A percentile compares a stretch with the other conserved stretches of the same genome.
Evolutionary conservation across 1,284 basidiomycete genomes (phyloP).

Genomic region (Neonothopanus nambi): DNA sequence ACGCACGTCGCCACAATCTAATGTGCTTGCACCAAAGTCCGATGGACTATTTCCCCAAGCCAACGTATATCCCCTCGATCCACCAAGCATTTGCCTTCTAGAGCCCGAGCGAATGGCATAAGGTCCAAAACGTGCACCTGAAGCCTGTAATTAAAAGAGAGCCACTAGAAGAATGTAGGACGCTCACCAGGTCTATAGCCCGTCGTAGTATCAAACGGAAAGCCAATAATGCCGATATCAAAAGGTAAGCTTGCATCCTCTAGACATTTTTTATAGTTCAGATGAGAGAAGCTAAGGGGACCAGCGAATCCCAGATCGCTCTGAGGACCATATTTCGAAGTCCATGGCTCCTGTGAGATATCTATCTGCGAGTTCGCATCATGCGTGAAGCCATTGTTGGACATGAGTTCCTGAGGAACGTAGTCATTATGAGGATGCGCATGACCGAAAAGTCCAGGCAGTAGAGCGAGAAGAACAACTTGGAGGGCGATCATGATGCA

Average conservation of each 20-base stretch:
- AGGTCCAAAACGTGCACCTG: constrained; percentile 68
- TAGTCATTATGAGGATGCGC: not conserved
- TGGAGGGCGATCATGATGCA: not conserved
- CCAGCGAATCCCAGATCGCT: constrained; percentile 34
- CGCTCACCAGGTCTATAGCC: constrained; percentile 48
- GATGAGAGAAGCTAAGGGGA: constrained; percentile 59
- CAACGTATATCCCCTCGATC: constrained; percentile 46
- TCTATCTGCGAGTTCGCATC: constrained; percentile 4
- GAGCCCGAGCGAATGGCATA: constrained; percentile 65
- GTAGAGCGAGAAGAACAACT: not conserved
- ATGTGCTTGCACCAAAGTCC: constrained; percentile 40
- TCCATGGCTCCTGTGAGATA: constrained; percentile 23
- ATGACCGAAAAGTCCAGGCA: not conserved
- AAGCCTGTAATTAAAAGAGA: not conserved
- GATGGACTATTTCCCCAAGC: constrained; percentile 59
- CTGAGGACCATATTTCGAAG: constrained; percentile 27
- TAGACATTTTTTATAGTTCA: constrained; percentile 56
- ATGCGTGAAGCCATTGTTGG: not conserved
- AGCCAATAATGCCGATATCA: constrained; percentile 26
- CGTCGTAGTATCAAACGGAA: constrained; percentile 48
- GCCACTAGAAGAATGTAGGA: not conserved
- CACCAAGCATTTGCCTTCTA: constrained; percentile 41
- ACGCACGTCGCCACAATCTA: constrained; percentile 69
- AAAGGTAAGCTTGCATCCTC: constrained; percentile 68
- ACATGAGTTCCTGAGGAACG: not conserved